These are phyloP conservation scores for Suhomyces choctaworum DNA, from an alignment of 1,139 yeast species.

Conservation along the genomic window DNA sequence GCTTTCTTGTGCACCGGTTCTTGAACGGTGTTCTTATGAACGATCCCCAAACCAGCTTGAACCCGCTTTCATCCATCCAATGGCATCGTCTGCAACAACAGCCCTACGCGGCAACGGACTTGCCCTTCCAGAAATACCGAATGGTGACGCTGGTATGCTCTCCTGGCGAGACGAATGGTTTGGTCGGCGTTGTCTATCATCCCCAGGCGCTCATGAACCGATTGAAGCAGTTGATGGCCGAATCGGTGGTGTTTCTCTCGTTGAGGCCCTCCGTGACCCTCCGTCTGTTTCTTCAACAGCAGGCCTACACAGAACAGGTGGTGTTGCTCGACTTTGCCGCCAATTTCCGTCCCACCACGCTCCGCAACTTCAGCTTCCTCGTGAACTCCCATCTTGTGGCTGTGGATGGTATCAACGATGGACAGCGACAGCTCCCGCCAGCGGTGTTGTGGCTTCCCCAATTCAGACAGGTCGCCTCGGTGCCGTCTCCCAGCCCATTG, in stretches of 20 bases:
- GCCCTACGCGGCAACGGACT: slow-evolving; percentile 2
- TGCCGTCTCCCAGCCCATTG: slow-evolving; percentile 2
- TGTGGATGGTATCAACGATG: not conserved
- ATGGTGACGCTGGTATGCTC: slow-evolving; percentile 1
- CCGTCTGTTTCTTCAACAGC: slow-evolving; percentile 7
- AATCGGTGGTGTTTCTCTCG: slow-evolving; percentile 3
- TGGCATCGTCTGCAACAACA: not conserved
- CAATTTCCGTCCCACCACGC: not conserved
- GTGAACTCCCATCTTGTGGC: slow-evolving; percentile 16
- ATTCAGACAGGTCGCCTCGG: slow-evolving; percentile 14
- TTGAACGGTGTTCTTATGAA: not conserved
- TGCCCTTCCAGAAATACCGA: slow-evolving; percentile 3
- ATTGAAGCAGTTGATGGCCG: not conserved
- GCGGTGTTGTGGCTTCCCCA: slow-evolving; percentile 25
- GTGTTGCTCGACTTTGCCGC: slow-evolving; percentile 10
- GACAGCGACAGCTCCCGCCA: slow-evolving; percentile 4
- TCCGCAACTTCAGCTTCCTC: slow-evolving; percentile 8
- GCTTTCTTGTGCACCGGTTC: slow-evolving; percentile 7
- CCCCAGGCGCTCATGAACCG: slow-evolving; percentile 3
- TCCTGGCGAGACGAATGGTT: not conserved
- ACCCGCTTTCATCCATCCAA: slow-evolving; percentile 2
- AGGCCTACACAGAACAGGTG: slow-evolving; percentile 2
- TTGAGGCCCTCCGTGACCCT: not conserved
- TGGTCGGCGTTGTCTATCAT: slow-evolving; percentile 9
- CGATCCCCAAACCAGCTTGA: slow-evolving; percentile 2